Percentiles rank a stretch among this genome's conserved stretches.
phyloP scores from a whole-genome alignment of 2,329 filamentous ascomycete genomes.

The Bipolaris gigantea region DNA sequence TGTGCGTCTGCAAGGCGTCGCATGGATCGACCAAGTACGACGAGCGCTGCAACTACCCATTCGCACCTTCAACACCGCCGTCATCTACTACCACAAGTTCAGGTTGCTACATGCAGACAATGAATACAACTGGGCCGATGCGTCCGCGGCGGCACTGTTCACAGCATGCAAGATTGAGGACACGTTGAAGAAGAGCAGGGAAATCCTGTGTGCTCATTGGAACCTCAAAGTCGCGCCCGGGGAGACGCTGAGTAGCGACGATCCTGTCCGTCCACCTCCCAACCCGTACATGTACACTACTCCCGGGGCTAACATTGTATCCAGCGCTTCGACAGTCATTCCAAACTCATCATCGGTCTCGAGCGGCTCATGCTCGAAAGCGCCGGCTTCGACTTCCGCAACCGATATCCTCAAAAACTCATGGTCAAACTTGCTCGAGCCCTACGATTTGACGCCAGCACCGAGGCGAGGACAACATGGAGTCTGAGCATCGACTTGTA shows the following conservation, averaged over 20 bases:
- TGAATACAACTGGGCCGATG: slow-evolving; percentile 84
- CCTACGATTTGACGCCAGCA: slow-evolving; percentile 56
- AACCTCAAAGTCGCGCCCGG: slow-evolving; percentile 74
- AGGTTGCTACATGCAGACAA: slow-evolving; percentile 80
- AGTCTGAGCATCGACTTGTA: slow-evolving; percentile 86
- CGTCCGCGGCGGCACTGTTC: slow-evolving; percentile 83
- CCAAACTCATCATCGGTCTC: slow-evolving; percentile 81
- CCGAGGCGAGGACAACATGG: slow-evolving; percentile 70
- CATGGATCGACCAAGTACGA: slow-evolving; percentile 85
- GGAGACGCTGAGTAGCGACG: slow-evolving; percentile 74
- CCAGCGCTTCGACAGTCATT: slow-evolving; percentile 78
- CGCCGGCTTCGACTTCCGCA: slow-evolving; percentile 90
- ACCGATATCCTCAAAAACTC: slow-evolving; percentile 81
- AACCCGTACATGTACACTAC: too few relatives aligned
- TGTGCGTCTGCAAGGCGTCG: slow-evolving; percentile 80
- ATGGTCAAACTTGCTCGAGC: slow-evolving; percentile 76
- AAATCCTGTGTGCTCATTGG: slow-evolving; percentile 87
- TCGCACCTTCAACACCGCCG: slow-evolving; percentile 88
- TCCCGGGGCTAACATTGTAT: neutral
- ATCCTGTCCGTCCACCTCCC: slow-evolving; percentile 62
- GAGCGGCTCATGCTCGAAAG: slow-evolving; percentile 93
- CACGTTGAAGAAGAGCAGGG: slow-evolving; percentile 92
- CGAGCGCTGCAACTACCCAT: slow-evolving; percentile 79
- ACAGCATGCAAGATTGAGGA: slow-evolving; percentile 97
- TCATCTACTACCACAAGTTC: slow-evolving; percentile 92